These are phyloP conservation scores for Trametes hirsuta DNA, from an alignment of 1,284 basidiomycete species.

Conservation along the genomic window DNA sequence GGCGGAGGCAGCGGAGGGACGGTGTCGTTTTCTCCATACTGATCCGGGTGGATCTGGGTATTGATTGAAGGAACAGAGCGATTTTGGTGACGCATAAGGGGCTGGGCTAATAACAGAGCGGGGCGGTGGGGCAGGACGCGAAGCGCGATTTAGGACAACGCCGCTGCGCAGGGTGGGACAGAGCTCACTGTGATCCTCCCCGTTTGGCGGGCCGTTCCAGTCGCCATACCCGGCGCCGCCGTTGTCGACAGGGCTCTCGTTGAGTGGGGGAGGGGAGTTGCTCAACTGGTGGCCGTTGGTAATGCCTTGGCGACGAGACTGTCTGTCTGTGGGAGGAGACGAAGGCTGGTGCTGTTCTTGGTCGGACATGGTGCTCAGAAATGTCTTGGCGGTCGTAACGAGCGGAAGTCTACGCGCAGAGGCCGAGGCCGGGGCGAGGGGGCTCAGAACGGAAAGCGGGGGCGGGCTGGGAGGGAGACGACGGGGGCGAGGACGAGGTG, in stretches of 20 bases:
- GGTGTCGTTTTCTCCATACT: constrained; percentile 35
- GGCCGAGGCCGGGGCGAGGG: background rate
- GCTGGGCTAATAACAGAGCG: constrained; percentile 10
- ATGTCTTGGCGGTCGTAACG: background rate
- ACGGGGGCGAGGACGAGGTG: background rate
- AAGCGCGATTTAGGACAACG: constrained; percentile 11
- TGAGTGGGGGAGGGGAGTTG: constrained; percentile 13
- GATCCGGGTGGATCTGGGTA: constrained; percentile 38
- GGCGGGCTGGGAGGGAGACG: background rate
- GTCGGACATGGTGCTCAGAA: constrained; percentile 21
- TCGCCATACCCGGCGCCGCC: constrained; percentile 11
- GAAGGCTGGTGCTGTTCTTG: constrained; percentile 17
- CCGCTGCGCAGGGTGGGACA: background rate
- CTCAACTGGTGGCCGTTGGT: constrained; percentile 23
- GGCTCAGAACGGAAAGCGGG: background rate
- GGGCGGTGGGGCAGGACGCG: constrained; percentile 1
- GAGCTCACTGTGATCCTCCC: constrained; percentile 26
- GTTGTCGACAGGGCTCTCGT: constrained; percentile 7
- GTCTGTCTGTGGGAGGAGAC: constrained; percentile 18
- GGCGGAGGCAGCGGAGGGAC: constrained; percentile 38
- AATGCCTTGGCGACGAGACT: constrained; percentile 25
- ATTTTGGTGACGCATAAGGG: constrained; percentile 37
- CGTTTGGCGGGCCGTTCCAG: constrained; percentile 1
- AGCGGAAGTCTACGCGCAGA: background rate
- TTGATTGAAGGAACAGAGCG: constrained; percentile 45